phyloP scores from a whole-genome alignment of 768 basidiomycete genomes.

The Pisolithus tinctorius region DNA sequence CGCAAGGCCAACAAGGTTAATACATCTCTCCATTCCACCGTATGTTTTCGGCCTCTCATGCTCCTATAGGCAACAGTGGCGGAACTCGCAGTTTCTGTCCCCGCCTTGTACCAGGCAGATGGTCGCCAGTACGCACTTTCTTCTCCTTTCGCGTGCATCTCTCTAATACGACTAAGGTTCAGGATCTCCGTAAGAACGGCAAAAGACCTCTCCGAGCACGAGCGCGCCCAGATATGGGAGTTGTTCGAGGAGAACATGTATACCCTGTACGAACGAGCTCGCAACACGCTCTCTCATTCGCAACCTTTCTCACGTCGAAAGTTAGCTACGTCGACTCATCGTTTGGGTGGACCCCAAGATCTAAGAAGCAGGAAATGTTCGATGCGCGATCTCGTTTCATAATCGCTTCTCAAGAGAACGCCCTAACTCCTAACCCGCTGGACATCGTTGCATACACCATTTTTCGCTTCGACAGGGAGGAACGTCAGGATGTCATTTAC shows the following conservation, averaged over 20 bases:
- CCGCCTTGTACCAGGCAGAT: conserved; percentile 1
- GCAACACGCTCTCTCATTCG: neutral
- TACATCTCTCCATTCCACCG: neutral
- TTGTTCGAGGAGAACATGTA: conserved; percentile 55
- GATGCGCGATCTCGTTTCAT: conserved; percentile 54
- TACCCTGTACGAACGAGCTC: conserved; percentile 24
- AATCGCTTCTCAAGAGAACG: conserved; percentile 26
- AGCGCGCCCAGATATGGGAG: conserved; percentile 44
- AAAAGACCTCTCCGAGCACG: conserved; percentile 27
- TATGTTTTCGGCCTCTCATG: neutral
- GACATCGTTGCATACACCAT: conserved; percentile 37
- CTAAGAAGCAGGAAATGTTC: conserved; percentile 58
- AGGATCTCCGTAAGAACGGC: conserved; percentile 20
- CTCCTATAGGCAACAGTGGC: conserved; percentile 14
- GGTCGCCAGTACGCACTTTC: conserved; percentile 10
- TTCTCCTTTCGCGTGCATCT: neutral
- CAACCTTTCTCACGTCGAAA: neutral
- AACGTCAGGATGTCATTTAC: conserved; percentile 54
- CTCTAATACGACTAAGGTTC: conserved; percentile 11
- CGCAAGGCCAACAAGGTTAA: conserved; percentile 31
- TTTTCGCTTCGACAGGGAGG: conserved; percentile 74
- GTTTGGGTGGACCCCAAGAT: conserved; percentile 57
- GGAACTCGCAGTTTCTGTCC: conserved; percentile 15
- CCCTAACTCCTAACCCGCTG: conserved; percentile 12
- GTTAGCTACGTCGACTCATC: conserved; percentile 51